phyloP scores from a whole-genome alignment of 495 filamentous ascomycete species.

The Xylaria flabelliformis region DNA sequence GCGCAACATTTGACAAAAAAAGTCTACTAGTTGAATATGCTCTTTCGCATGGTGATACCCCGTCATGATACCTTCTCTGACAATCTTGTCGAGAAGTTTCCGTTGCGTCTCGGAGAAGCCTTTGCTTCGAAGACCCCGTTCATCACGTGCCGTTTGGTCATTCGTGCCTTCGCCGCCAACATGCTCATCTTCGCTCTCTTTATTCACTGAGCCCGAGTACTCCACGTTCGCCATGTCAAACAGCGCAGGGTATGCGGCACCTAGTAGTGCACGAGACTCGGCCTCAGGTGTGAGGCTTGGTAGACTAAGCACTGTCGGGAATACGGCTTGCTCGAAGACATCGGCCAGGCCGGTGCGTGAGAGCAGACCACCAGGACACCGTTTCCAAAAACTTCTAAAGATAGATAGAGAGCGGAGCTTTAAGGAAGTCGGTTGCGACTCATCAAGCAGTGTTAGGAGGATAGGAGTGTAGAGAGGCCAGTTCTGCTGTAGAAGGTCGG shows the following conservation, averaged over 20 bases:
- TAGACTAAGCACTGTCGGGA: conserved; percentile 74
- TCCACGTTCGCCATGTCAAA: conserved; percentile 61
- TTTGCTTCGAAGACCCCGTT: conserved; percentile 2
- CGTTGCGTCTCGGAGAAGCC: conserved; percentile 38
- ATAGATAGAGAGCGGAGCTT: conserved; percentile 65
- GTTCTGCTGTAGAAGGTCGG: conserved; percentile 45
- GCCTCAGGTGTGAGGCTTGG: conserved; percentile 79
- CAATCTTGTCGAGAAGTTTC: conserved; percentile 55
- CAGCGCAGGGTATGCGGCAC: conserved; percentile 70
- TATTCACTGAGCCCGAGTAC: conserved; percentile 20
- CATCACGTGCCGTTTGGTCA: background rate
- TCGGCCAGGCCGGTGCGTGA: conserved; percentile 73
- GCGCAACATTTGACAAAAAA: conserved; percentile 64
- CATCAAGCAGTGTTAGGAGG: conserved; percentile 80
- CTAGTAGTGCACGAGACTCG: conserved; percentile 70
- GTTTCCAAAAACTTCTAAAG: conserved; percentile 65
- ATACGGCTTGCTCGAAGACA: conserved; percentile 80
- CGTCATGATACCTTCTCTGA: conserved; percentile 63
- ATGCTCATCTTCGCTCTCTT: conserved; percentile 4
- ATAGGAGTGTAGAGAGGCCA: conserved; percentile 89
- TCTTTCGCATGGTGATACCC: conserved; percentile 61
- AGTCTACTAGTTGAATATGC: conserved; percentile 55
- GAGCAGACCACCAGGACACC: conserved; percentile 64
- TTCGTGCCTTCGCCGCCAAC: background rate
- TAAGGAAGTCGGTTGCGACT: conserved; percentile 52